Evolutionary conservation across 768 basidiomycete species (phyloP), one percentile per base, ranked within the genome.

Genomic region (Collybiopsis luxurians): DNA sequence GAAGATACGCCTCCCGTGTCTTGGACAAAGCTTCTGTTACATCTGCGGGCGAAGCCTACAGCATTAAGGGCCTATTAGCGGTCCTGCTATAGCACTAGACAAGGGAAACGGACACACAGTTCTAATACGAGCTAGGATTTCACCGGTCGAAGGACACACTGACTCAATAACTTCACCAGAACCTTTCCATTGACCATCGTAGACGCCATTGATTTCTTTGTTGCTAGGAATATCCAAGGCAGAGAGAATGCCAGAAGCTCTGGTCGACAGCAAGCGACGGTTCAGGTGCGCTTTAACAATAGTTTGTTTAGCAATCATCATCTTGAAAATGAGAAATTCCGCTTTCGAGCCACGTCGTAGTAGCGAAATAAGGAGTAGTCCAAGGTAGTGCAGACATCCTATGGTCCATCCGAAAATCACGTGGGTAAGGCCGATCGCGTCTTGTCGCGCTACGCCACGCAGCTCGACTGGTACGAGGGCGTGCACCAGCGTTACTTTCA

Each of bases 141-240:
- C 93, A 2, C 93, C 93, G 15, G 94, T 96, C 9, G 92, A 84
- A 13, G 94, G 94, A 69, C 94, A 96, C 17, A 82, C 66, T 51
- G 89, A 91, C 61, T 81, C 73, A 17, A 90, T 65, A 4, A 90
- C 55, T 52, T 88, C 86, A 2, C 92, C 92, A 19, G 81, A 79
- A 21, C 92, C 92, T 56, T 78, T 75, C 92, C 92, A 95, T 62
- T 79, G 72, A 34, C 92, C 92, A 65, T 94, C 87, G 64, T 90
- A 95, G 17, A 94, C 89, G 2, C 92, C 92, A 11, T 78, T 71
- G 15, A 90, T 64, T 50, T 87, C 86, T 12, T 74, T 73, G n/a
- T 73, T 67, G 6, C 78, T 62, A 19, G 9, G 75, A 75, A 55
- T 93, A 82, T 61, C 83, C 85, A 50, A 92, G 1, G 85, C 76